Base-by-base conservation (phyloP, 495 filamentous ascomycete species). In the Margaritispora aquatica region DNA sequence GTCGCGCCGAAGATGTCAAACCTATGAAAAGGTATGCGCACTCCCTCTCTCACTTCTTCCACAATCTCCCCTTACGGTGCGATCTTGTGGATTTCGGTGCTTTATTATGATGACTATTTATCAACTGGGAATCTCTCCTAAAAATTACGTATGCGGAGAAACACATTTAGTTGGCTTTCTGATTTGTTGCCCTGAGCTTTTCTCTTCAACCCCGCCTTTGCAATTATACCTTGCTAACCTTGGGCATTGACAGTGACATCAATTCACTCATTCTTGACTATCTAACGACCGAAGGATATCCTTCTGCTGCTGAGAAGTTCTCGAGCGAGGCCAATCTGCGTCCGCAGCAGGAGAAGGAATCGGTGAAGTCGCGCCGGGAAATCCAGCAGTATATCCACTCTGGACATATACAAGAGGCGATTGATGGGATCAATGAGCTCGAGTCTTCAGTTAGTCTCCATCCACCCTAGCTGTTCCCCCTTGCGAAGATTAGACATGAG, bases 51-150 rank as follows among this genome's bases (percentile, higher is more conserved):
- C n/a, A n/a, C n/a, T n/a, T n/a, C n/a, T n/a, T n/a, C n/a, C n/a
- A n/a, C 4, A 44, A 10, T 44, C 38, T 44, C 38, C 38, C 2
- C 19, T n/a, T n/a, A 17, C 10, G 11, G 10, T 44, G 7, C 38
- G 8, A n/a, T 15, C 38, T n/a, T 44, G 3, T 3, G 38, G 19
- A 44, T 8, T 17, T 44, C 38, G 7, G 19, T 4, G 65, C 57
- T 62, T 73, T 62, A 71, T 51, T 58, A 93, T 94, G 91, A 97
- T 97, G 94, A 81, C 80, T 70, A 44, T 71, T 76, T 77, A 85
- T 85, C 93, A 93, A 93, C 93, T 97, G 94, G 94, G 95, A 99
- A 99, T 99, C 94, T 99, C 94, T 99, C 94, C 84, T 88, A 68
- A 98, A 76, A 88, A 79, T 71, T 77, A 71, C 60, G 64, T 70